These are phyloP conservation scores for Phytopythium delawarense DNA, from an alignment of 352 stramenopile genomes.

Conservation along the genomic window DNA sequence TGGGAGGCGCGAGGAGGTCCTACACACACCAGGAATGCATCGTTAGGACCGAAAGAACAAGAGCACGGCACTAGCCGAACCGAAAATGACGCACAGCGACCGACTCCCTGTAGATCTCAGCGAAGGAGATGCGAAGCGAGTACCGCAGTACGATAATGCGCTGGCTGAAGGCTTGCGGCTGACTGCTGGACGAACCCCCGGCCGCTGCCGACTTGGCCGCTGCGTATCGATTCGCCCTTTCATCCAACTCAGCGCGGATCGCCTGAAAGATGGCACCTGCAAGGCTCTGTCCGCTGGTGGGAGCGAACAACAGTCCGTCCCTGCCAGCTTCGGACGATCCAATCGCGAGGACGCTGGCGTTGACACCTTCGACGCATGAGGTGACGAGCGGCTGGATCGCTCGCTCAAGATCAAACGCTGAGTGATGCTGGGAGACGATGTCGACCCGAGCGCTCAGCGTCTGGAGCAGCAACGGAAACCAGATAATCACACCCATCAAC, in stretches of 20 bases:
- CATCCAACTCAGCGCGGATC: slow-evolving; percentile 15
- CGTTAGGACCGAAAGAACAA: not conserved
- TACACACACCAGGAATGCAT: slow-evolving; percentile 1
- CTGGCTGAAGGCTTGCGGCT: not conserved
- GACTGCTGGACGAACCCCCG: not conserved
- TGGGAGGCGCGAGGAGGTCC: slow-evolving; percentile 20
- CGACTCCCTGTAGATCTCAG: slow-evolving; percentile 52
- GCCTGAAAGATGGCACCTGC: slow-evolving; percentile 26
- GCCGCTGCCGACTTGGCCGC: not conserved
- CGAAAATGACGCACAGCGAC: slow-evolving; percentile 23
- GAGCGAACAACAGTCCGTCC: slow-evolving; percentile 33
- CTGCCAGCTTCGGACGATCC: slow-evolving; percentile 35
- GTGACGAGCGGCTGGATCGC: slow-evolving; percentile 34
- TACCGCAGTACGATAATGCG: slow-evolving; percentile 18
- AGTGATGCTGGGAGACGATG: slow-evolving; percentile 32
- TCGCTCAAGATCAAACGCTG: slow-evolving; percentile 33
- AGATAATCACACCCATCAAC: not conserved
- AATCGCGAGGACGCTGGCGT: slow-evolving; percentile 36
- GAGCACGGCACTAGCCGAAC: not conserved
- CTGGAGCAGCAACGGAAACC: not conserved
- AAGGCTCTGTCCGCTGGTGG: slow-evolving; percentile 24
- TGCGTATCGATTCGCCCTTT: not conserved
- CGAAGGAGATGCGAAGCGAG: slow-evolving; percentile 37
- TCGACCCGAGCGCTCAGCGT: slow-evolving; percentile 1
- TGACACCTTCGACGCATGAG: slow-evolving; percentile 48